Conservation (phyloP, 2,329 filamentous ascomycete species). For the Aureobasidium sp. region DNA sequence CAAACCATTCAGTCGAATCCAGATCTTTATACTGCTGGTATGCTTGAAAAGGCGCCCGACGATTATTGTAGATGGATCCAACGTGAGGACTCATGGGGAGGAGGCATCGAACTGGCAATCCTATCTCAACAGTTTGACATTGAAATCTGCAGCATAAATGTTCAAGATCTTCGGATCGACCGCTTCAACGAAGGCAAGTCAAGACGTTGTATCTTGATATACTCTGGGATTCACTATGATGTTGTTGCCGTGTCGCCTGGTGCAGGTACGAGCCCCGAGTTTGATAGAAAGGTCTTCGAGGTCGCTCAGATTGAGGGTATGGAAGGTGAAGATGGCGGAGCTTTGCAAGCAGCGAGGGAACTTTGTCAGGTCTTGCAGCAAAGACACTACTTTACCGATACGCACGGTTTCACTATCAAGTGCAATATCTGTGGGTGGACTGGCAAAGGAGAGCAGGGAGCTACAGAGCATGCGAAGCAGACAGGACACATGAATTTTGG, state of each 20-base stretch:
- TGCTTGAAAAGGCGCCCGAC: conserved; percentile 63
- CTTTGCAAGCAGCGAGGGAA: conserved; percentile 52
- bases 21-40: conserved; percentile 64
- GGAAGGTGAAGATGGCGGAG: conserved; percentile 42
- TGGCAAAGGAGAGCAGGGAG: conserved; percentile 59
- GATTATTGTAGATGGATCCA: conserved; percentile 79
- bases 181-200: conserved; percentile 69
- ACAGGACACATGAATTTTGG: conserved; percentile 55
- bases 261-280: conserved; percentile 58
- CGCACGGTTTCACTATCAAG: conserved; percentile 66
- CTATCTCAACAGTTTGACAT: conserved; percentile 77
- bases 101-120: conserved; percentile 82
- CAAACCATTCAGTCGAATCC: conserved; percentile 68
- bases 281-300: conserved; percentile 72
- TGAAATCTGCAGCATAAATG: conserved; percentile 79
- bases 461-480: conserved; percentile 54
- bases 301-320: conserved; percentile 29
- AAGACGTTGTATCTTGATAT: conserved; percentile 71
- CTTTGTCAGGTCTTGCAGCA: conserved; percentile 55
- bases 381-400: conserved; percentile 83
- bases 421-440: conserved; percentile 69
- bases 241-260: conserved; percentile 69
- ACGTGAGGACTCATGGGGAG: conserved; percentile 77
- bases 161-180: conserved; percentile 60
- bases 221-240: conserved; percentile 92